Percentiles rank a stretch among this genome's conserved stretches.
phyloP scores from a whole-genome alignment of 2,329 filamentous ascomycete genomes.

The Rhynchosporium graminicola region DNA sequence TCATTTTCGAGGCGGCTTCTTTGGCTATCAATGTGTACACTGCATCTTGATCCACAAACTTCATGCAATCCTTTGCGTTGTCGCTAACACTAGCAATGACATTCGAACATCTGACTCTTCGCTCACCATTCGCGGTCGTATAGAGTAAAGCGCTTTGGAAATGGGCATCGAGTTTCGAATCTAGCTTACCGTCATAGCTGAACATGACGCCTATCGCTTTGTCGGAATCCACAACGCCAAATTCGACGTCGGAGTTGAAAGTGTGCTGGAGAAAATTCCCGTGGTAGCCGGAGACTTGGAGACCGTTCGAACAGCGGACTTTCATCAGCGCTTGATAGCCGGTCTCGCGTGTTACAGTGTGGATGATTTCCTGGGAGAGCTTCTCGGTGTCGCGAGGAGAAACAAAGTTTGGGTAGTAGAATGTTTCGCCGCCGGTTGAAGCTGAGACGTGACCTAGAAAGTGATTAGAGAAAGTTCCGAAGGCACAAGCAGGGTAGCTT shows the following conservation, averaged over 20 bases:
- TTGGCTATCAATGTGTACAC: conserved; percentile 88
- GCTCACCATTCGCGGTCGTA: conserved; percentile 85
- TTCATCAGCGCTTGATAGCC: conserved; percentile 98
- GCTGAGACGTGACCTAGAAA: conserved; percentile 74
- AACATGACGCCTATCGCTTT: conserved; percentile 92
- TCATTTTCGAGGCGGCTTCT: conserved; percentile 85
- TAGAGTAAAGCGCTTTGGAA: conserved; percentile 96
- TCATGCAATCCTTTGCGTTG: conserved; percentile 79
- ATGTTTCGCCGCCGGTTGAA: conserved; percentile 90
- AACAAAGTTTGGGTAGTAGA: conserved; percentile 96
- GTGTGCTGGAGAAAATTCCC: conserved; percentile 96
- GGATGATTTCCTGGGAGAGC: conserved; percentile 80
- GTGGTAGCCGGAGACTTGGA: conserved; percentile 92
- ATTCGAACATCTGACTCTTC: conserved; percentile 90
- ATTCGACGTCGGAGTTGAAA: conserved; percentile 91
- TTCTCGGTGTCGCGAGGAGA: conserved; percentile 82
- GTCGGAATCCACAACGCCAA: conserved; percentile 89
- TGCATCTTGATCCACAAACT: conserved; percentile 93
- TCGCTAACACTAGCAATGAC: conserved; percentile 91
- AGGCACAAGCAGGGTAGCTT: conserved; percentile 39
- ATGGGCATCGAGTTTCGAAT: conserved; percentile 92
- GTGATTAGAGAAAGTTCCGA: conserved; percentile 29
- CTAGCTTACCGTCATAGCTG: conserved; percentile 95
- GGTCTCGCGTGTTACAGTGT: conserved; percentile 84
- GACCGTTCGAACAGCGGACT: conserved; percentile 93